Conservation (phyloP, 768 basidiomycete genomes). For the Xerocomus potaroensis region DNA sequence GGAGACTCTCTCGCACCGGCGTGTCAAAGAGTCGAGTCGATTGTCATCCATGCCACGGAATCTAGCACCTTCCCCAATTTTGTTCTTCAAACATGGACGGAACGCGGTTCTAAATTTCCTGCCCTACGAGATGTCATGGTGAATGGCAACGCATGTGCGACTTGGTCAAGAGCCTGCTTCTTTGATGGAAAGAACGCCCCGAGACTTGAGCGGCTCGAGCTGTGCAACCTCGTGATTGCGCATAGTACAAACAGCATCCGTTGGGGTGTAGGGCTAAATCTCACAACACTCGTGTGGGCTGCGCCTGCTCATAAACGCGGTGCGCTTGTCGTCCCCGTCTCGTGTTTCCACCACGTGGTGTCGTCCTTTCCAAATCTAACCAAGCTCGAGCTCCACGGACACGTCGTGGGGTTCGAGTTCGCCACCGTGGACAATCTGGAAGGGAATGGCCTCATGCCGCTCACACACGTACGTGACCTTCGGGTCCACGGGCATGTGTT, state of each 20-base stretch:
- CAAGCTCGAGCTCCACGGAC: conserved; percentile 16
- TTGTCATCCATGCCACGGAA: conserved; percentile 15
- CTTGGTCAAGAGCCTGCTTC: conserved; percentile 18
- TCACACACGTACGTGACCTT: conserved; percentile 11
- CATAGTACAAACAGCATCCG: conserved; percentile 2
- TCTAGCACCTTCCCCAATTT: conserved; percentile 16
- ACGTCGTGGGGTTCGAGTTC: conserved; percentile 11
- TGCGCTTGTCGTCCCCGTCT: conserved; percentile 12
- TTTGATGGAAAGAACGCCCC: conserved; percentile 18
- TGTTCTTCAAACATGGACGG: conserved; percentile 19
- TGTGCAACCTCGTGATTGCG: conserved; percentile 18
- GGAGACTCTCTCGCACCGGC: conserved; percentile 1
- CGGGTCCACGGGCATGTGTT: conserved; percentile 12
- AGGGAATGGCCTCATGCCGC: conserved; percentile 1
- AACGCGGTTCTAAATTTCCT: conserved; percentile 9
- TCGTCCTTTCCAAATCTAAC: conserved; percentile 20
- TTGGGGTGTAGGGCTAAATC: conserved; percentile 11
- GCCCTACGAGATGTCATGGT: conserved; percentile 7
- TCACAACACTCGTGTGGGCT: conserved; percentile 23
- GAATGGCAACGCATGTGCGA: conserved; percentile 14
- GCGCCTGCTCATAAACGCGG: conserved; percentile 6
- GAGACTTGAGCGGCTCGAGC: conserved; percentile 9
- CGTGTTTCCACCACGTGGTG: conserved; percentile 16
- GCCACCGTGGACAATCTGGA: conserved; percentile 2
- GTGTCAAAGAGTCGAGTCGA: conserved; percentile 12